Percentiles rank a stretch among this genome's conserved stretches.
phyloP scores from a whole-genome alignment of 768 basidiomycete species.

The Boletus edulis region DNA sequence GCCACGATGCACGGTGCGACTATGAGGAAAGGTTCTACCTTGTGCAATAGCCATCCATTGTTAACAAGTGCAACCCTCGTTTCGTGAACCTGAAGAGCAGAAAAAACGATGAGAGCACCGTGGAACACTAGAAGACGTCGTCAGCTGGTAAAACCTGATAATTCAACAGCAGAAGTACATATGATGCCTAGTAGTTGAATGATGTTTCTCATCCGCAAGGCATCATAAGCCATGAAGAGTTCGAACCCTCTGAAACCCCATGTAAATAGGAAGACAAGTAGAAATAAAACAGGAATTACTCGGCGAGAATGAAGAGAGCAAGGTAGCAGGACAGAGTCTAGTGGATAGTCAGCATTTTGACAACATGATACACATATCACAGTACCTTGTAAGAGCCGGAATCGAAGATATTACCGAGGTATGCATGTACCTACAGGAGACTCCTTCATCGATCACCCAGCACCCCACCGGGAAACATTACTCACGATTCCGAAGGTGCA shows the following conservation, averaged over 20 bases:
- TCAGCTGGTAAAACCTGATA: conserved; percentile 4
- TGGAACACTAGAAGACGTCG: conserved; percentile 54
- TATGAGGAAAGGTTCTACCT: conserved; percentile 66
- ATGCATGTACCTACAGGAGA: conserved; percentile 47
- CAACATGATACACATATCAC: neutral
- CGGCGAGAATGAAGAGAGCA: conserved; percentile 78
- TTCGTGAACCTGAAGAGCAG: conserved; percentile 75
- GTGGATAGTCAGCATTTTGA: conserved; percentile 12
- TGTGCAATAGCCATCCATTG: conserved; percentile 54
- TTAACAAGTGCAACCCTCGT: conserved; percentile 54
- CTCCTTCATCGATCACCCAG: neutral
- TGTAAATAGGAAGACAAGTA: neutral
- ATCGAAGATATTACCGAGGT: conserved; percentile 19
- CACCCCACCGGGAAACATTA: conserved; percentile 4
- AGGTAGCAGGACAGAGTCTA: conserved; percentile 85
- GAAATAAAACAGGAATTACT: conserved; percentile 44
- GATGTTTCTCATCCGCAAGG: conserved; percentile 73
- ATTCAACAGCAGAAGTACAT: conserved; percentile 39
- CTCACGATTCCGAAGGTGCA: conserved; percentile 65
- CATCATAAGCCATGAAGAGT: conserved; percentile 77
- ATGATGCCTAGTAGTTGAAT: conserved; percentile 77
- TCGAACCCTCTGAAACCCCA: conserved; percentile 64
- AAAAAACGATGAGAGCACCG: conserved; percentile 65
- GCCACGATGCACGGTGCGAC: conserved; percentile 70
- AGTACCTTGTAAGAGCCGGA: conserved; percentile 51